A percentile compares a stretch with the other conserved stretches of the same genome.
These are phyloP conservation scores for Gossypium raimondii DNA, from an alignment of 345 rosid genomes.

Conservation along the genomic window DNA sequence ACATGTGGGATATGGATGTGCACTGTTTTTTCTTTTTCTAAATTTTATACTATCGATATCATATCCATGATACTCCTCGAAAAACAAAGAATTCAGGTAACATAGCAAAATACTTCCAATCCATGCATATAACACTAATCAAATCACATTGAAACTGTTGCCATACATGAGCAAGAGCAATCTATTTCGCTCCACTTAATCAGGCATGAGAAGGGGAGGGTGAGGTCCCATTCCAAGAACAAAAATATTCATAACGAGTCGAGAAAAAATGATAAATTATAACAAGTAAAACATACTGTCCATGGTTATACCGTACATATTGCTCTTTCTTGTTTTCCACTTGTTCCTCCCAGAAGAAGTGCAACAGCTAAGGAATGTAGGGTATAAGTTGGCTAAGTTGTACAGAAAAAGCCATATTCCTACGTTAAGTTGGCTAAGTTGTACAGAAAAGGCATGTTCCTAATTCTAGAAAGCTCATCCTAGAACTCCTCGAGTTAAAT, in stretches of 20 bases:
- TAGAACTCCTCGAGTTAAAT: no score
- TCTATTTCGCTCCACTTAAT: neutral
- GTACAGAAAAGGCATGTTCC: no score
- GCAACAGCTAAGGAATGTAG: neutral
- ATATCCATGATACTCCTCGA: neutral
- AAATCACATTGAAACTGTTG: neutral
- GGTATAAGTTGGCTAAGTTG: neutral
- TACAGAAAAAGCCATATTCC: neutral
- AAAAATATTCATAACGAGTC: neutral
- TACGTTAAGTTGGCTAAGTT: neutral
- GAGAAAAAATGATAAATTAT: neutral
- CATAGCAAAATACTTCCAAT: neutral
- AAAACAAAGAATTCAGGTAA: neutral
- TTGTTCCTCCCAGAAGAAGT: neutral
- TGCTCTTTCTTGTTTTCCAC: neutral
- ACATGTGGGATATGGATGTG: neutral
- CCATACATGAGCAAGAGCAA: neutral
- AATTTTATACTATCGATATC: neutral
- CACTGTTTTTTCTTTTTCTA: neutral
- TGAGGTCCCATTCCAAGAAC: neutral
- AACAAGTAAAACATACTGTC: neutral
- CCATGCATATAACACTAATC: neutral
- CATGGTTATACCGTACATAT: neutral
- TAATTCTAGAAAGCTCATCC: neutral
- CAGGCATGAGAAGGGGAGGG: neutral